Conservation (phyloP, 2,329 filamentous ascomycete species). For the Beauveria rudraprayagi region DNA sequence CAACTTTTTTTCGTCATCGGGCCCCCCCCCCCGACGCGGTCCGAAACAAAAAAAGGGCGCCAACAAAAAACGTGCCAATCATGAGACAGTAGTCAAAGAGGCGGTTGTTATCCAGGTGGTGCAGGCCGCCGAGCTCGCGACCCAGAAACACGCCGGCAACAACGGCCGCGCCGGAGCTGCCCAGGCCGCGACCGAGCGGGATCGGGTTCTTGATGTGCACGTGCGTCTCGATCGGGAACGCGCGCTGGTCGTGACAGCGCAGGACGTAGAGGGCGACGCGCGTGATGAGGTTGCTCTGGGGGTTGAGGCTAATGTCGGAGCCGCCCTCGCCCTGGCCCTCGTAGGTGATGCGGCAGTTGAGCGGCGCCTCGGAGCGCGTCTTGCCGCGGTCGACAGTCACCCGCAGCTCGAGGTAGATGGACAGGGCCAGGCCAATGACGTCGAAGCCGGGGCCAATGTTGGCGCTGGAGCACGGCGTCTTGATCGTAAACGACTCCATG, state of each 20-base stretch:
- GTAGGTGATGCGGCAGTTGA: slow-evolving; percentile 88
- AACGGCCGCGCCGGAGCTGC: slow-evolving; percentile 92
- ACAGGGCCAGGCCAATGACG: slow-evolving; percentile 90
- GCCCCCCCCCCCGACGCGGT: no score
- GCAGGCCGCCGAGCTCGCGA: slow-evolving; percentile 76
- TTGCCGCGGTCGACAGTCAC: slow-evolving; percentile 64
- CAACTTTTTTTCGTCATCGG: no score
- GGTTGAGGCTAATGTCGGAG: slow-evolving; percentile 70
- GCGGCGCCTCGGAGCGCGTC: slow-evolving; percentile 46
- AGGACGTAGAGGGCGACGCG: slow-evolving; percentile 91
- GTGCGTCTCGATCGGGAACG: slow-evolving; percentile 77
- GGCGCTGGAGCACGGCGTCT: slow-evolving; percentile 87
- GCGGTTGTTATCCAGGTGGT: slow-evolving; percentile 65
- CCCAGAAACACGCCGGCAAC: slow-evolving; percentile 91
- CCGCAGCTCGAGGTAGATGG: slow-evolving; percentile 83
- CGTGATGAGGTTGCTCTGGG: slow-evolving; percentile 86
- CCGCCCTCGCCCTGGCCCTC: slow-evolving; percentile 69
- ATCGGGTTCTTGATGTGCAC: slow-evolving; percentile 96
- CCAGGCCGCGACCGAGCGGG: slow-evolving; percentile 81
- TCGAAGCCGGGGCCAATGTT: slow-evolving; percentile 98
- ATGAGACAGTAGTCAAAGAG: slow-evolving; percentile 95
- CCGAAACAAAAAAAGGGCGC: no score
- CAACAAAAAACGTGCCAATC: slow-evolving; percentile 55
- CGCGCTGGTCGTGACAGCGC: slow-evolving; percentile 78
- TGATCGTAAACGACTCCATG: slow-evolving; percentile 61